A percentile compares a stretch with the other conserved stretches of the same genome.
Evolutionary conservation across 2,329 filamentous ascomycete genomes (phyloP).

Genomic region (Clarireedia monteithiana): DNA sequence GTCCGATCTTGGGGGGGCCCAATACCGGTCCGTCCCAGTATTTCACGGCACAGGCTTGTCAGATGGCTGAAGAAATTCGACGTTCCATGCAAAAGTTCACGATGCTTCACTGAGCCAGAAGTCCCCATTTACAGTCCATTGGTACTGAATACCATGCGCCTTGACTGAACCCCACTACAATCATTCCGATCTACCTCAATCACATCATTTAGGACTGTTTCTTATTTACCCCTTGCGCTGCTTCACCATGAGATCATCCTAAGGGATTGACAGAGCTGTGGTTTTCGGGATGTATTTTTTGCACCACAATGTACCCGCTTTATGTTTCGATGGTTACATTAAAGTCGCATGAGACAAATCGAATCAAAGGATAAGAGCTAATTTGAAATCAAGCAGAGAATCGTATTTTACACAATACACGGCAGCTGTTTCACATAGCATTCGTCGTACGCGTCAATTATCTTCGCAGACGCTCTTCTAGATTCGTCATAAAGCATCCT

Average conservation of each 20-base stretch:
- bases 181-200: constrained; percentile 12
- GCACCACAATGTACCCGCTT: constrained; percentile 15
- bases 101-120: constrained; percentile 9
- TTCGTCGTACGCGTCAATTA: constrained; percentile 9
- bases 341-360: constrained; percentile 8
- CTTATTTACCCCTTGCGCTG: constrained; percentile 15
- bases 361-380: constrained; percentile 14
- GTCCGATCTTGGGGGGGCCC: constrained; percentile 2
- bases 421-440: constrained; percentile 19
- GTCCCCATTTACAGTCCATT: not conserved
- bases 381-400: constrained; percentile 16
- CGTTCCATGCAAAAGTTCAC: constrained; percentile 4
- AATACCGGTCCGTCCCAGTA: constrained; percentile 18
- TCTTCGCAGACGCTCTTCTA: not conserved
- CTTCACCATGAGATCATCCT: constrained; percentile 15
- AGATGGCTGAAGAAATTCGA: constrained; percentile 15
- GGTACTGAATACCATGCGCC: not conserved
- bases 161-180: not conserved
- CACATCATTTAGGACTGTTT: constrained; percentile 15
- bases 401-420: constrained; percentile 11
- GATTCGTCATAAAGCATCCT: not conserved
- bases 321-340: constrained; percentile 22
- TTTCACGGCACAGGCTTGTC: constrained; percentile 12
- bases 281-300: constrained; percentile 16
- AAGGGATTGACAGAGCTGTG: constrained; percentile 3